A percentile compares a stretch with the other conserved stretches of the same genome.
phyloP scores from a whole-genome alignment of 2,329 filamentous ascomycete genomes.

The Neoscytalidium dimidiatum region DNA sequence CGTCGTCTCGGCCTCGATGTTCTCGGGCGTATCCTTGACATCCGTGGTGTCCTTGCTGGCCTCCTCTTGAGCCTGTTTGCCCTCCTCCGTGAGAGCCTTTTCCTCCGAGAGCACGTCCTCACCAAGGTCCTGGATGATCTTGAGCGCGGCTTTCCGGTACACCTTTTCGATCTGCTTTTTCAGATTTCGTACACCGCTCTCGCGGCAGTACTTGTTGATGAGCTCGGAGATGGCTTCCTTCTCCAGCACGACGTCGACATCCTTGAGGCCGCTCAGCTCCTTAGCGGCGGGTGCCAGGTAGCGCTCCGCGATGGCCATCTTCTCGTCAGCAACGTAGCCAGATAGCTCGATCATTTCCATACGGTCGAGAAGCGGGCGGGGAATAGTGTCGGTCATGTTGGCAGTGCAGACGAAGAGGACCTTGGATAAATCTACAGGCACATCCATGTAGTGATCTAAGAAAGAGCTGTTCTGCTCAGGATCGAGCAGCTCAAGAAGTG shows the following conservation, averaged over 20 bases:
- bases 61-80: slow-evolving; percentile 74
- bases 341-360: slow-evolving; percentile 98
- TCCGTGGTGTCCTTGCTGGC: slow-evolving; percentile 66
- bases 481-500: slow-evolving; percentile 88
- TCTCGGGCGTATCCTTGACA: slow-evolving; percentile 61
- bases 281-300: slow-evolving; percentile 95
- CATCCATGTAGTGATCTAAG: slow-evolving; percentile 97
- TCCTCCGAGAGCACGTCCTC: slow-evolving; percentile 81
- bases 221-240: slow-evolving; percentile 91
- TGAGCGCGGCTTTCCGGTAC: slow-evolving; percentile 93
- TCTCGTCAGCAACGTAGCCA: slow-evolving; percentile 96
- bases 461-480: slow-evolving; percentile 98
- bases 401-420: slow-evolving; percentile 98
- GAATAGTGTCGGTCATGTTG: slow-evolving; percentile 98
- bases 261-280: slow-evolving; percentile 84
- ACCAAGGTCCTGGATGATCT: slow-evolving; percentile 93
- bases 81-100: slow-evolving; percentile 80
- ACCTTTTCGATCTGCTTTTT: slow-evolving; percentile 99
- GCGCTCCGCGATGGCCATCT: slow-evolving; percentile 94
- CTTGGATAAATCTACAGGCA: slow-evolving; percentile 95
- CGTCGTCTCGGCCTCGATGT: slow-evolving; percentile 60
- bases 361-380: slow-evolving; percentile 85
- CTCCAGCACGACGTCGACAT: slow-evolving; percentile 84
- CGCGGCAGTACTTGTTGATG: slow-evolving; percentile 97
- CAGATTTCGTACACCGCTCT: slow-evolving; percentile 93